Evolutionary conservation across 768 basidiomycete species (phyloP).

Genomic region (Dentipellis sp.): DNA sequence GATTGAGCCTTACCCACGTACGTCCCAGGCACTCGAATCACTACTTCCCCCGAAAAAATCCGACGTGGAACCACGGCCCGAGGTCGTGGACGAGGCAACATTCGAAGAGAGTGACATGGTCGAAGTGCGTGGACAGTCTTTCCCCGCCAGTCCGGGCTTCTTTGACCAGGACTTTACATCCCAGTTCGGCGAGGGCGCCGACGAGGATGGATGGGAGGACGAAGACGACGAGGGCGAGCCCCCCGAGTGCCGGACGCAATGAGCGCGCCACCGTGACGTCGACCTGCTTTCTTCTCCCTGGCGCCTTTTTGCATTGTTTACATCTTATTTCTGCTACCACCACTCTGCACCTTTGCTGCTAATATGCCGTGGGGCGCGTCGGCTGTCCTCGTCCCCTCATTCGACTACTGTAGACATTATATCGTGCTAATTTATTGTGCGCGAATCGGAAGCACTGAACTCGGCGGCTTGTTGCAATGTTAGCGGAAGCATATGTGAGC

Average conservation of each 20-base stretch:
- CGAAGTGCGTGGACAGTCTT: constrained; percentile 77
- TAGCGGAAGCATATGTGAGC: background rate
- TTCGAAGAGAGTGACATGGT: constrained; percentile 73
- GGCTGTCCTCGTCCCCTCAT: constrained; percentile 14
- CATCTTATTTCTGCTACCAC: background rate
- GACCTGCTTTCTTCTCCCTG: background rate
- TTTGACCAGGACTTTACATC: constrained; percentile 63
- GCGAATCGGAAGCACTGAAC: background rate
- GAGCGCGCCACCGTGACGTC: constrained; percentile 3
- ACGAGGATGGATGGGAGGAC: constrained; percentile 60
- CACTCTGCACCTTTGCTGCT: background rate
- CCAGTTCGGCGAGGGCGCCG: constrained; percentile 62
- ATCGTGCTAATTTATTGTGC: background rate
- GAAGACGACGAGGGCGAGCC: constrained; percentile 52
- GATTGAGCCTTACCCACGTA: background rate
- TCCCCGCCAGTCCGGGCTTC: constrained; percentile 64
- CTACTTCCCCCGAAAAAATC: constrained; percentile 69
- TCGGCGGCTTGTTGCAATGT: background rate
- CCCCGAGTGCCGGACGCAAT: constrained; percentile 20
- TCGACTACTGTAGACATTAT: background rate
- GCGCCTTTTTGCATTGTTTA: no score
- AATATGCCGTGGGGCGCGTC: background rate
- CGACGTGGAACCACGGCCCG: constrained; percentile 65
- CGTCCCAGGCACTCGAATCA: constrained; percentile 45
- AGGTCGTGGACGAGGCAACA: constrained; percentile 56